These are phyloP conservation scores for Vaccinium corymbosum DNA, from an alignment of 148 eudicot genomes.

Conservation along the genomic window DNA sequence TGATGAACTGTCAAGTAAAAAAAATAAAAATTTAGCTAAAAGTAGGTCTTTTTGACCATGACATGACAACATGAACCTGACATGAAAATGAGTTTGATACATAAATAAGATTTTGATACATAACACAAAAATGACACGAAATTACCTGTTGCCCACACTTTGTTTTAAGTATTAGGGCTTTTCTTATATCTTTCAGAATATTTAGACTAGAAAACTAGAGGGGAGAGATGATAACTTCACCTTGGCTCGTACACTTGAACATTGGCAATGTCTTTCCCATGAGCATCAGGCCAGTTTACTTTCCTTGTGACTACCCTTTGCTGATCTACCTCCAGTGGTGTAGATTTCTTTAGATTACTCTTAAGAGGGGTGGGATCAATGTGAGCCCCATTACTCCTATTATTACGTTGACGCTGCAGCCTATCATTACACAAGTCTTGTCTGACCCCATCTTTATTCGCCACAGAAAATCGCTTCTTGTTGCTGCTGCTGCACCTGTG, in stretches of 20 bases:
- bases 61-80: too few relatives aligned
- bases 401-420: background rate
- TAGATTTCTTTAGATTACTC: conserved; percentile 35
- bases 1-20: too few relatives aligned
- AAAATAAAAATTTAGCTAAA: too few relatives aligned
- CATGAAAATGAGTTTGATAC: too few relatives aligned
- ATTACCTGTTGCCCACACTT: too few relatives aligned
- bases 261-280: conserved; percentile 43
- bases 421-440: conserved; percentile 11
- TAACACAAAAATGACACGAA: too few relatives aligned
- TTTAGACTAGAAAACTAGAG: background rate
- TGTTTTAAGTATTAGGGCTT: background rate
- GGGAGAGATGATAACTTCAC: conserved; percentile 9
- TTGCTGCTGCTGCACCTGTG: background rate
- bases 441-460: conserved; percentile 16
- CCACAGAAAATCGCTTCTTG: conserved; percentile 2
- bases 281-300: conserved; percentile 39
- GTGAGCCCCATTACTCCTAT: conserved; percentile 17
- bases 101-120: too few relatives aligned
- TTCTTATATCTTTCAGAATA: background rate
- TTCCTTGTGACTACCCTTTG: conserved; percentile 20
- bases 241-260: conserved; percentile 38
- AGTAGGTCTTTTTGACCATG: too few relatives aligned
- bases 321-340: conserved; percentile 1
- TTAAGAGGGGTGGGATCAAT: conserved; percentile 24